phyloP scores from a whole-genome alignment of 2,329 filamentous ascomycete species.

The Aureobasidium sp. region DNA sequence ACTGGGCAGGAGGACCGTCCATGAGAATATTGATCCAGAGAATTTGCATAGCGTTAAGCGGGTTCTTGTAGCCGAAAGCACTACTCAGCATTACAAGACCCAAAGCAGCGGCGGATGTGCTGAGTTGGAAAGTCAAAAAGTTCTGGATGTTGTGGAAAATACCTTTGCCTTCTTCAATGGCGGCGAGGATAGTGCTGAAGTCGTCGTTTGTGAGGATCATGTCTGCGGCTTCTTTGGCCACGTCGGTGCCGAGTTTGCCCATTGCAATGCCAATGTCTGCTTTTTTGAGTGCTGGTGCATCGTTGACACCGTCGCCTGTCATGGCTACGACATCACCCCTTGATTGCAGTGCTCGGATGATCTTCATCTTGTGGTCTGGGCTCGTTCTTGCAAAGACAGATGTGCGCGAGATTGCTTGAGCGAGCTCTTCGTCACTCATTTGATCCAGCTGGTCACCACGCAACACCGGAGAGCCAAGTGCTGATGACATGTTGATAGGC shows the following conservation, averaged over 20 bases:
- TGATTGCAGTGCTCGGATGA: slow-evolving; percentile 80
- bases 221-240: slow-evolving; percentile 91
- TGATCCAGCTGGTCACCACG: slow-evolving; percentile 82
- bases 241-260: slow-evolving; percentile 90
- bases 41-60: slow-evolving; percentile 98
- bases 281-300: slow-evolving; percentile 91
- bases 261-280: slow-evolving; percentile 98
- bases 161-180: slow-evolving; percentile 97
- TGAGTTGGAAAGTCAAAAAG: slow-evolving; percentile 96
- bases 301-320: slow-evolving; percentile 97
- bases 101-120: slow-evolving; percentile 88
- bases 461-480: slow-evolving; percentile 60
- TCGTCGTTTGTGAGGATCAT: slow-evolving; percentile 89
- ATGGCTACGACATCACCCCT: slow-evolving; percentile 96
- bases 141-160: slow-evolving; percentile 99
- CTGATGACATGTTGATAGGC: slow-evolving; percentile 58
- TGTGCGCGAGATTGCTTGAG: slow-evolving; percentile 75
- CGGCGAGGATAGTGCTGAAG: slow-evolving; percentile 83
- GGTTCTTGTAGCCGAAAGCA: slow-evolving; percentile 85
- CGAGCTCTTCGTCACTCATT: slow-evolving; percentile 79
- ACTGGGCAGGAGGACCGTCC: slow-evolving; percentile 97
- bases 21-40: slow-evolving; percentile 99
- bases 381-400: slow-evolving; percentile 95
- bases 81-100: slow-evolving; percentile 89
- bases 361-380: slow-evolving; percentile 97